Evolutionary conservation across 2,329 filamentous ascomycete genomes (phyloP).

Genomic region (Pestalotiopsis sp.): DNA sequence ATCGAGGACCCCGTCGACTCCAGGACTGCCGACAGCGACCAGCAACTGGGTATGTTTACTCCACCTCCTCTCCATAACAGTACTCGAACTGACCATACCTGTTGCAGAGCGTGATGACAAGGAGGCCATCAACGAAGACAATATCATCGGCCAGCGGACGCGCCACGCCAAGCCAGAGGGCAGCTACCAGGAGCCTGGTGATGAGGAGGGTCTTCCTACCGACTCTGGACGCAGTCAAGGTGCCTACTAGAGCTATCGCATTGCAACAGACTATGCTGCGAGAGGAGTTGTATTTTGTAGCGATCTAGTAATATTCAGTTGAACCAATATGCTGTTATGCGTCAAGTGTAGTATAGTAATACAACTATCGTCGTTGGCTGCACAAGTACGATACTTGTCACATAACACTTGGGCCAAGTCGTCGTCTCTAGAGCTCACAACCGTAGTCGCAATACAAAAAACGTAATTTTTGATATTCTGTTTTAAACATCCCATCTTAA

Average conservation of each 20-base stretch:
- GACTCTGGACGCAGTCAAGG: slow-evolving; percentile 23
- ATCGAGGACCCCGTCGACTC: slow-evolving; percentile 37
- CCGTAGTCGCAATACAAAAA: too few species aligned
- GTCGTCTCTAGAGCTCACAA: too few species aligned
- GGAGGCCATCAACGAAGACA: slow-evolving; percentile 39
- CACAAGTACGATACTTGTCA: too few species aligned
- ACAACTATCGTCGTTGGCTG: too few species aligned
- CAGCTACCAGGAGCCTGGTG: slow-evolving; percentile 36
- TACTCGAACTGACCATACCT: background rate
- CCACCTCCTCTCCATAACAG: background rate
- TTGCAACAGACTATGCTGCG: background rate
- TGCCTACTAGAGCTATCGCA: background rate
- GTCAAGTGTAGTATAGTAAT: too few species aligned
- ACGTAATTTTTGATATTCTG: too few species aligned
- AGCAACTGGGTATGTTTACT: slow-evolving; percentile 35
- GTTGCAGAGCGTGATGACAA: slow-evolving; percentile 36
- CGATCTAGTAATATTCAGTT: too few species aligned
- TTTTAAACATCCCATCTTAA: too few species aligned
- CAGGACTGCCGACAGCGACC: slow-evolving; percentile 34
- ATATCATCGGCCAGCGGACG: slow-evolving; percentile 39
- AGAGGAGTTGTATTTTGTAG: too few species aligned
- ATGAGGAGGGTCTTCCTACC: slow-evolving; percentile 32
- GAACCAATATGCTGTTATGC: too few species aligned
- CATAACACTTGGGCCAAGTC: too few species aligned
- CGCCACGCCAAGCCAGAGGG: slow-evolving; percentile 29